Evolutionary conservation across 306 rosid species (phyloP), one percentile per base, ranked within the genome.

Genomic region (Herpetospermum pedunculosum): DNA sequence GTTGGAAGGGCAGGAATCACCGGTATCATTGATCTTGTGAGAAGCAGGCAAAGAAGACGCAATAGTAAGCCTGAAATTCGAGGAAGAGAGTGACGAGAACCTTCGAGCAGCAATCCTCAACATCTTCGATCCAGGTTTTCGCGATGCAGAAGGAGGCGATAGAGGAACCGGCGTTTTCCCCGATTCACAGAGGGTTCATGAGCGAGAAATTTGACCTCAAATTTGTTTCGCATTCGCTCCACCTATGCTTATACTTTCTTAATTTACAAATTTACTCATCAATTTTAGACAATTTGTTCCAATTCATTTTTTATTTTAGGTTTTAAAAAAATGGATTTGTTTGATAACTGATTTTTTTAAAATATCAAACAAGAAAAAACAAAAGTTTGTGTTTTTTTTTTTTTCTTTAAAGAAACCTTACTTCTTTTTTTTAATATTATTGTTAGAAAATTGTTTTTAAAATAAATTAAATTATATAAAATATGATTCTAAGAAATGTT

Each of bases 71-170:
- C 77, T 76, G 76, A 80, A 63, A 12, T 77, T 75, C 21, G 83
- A 53, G 38, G 80, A 55, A 64, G 79, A 79, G 54, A 81, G 73
- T 76, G 85, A 81, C 25, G 78, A 78, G 6, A 84, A 76, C 81
- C 85, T 76, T 82, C 87, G 77, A 52, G 83, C 80, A 26, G 85
- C 87, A 74, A 81, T 72, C 81, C 85, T 78, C 78, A 84, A 79
- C 87, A 84, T 84, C 63, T 63, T 83, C 48, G 48, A n/a, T n/a
- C n/a, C n/a, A n/a, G n/a, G n/a, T n/a, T n/a, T n/a, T n/a, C n/a
- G n/a, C n/a, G n/a, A n/a, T n/a, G n/a, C 72, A 10, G 25, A 16
- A 26, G 54, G 37, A 69, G 70, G 28, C 70, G 70, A 59, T 15
- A 16, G 65, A 29, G 5, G 43, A 34, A 32, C 44, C 21, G 28